A percentile compares a stretch with the other conserved stretches of the same genome.
Conservation (phyloP, 208 protist genomes). For the Trypanosoma melophagium region DNA sequence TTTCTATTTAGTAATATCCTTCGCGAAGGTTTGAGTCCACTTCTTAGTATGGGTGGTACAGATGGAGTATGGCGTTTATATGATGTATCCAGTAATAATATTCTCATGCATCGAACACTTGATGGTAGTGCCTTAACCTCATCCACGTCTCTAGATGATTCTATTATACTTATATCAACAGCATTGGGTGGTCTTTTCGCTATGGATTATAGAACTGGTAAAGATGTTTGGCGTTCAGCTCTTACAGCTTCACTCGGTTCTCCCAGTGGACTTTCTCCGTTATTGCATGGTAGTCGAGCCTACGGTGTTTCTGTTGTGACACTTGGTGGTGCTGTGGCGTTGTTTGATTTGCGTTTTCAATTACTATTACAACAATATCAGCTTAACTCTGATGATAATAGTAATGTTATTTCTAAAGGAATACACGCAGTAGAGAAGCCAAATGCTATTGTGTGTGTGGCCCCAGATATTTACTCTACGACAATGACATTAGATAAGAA, state of each 20-base stretch:
- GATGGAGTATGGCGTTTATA: slow-evolving; percentile 45
- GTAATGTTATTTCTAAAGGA: background rate
- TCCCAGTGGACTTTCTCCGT: slow-evolving; percentile 41
- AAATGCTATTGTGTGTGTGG: slow-evolving; percentile 39
- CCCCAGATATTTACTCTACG: slow-evolving; percentile 36
- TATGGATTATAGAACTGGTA: slow-evolving; percentile 17
- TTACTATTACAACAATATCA: slow-evolving; percentile 36
- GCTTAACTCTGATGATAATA: background rate
- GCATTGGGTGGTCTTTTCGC: slow-evolving; percentile 35
- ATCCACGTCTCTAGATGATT: slow-evolving; percentile 23
- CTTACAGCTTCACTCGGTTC: slow-evolving; percentile 35
- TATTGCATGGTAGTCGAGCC: slow-evolving; percentile 29
- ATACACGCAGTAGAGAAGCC: background rate
- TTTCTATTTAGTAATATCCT: slow-evolving; percentile 25
- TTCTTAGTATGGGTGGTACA: slow-evolving; percentile 44
- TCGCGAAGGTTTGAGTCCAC: slow-evolving; percentile 3
- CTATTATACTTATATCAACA: slow-evolving; percentile 40
- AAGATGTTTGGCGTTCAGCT: slow-evolving; percentile 35
- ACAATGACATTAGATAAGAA: slow-evolving; percentile 8
- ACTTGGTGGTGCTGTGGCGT: slow-evolving; percentile 38
- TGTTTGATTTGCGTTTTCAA: slow-evolving; percentile 75
- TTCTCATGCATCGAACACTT: slow-evolving; percentile 20
- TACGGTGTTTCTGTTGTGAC: slow-evolving; percentile 49
- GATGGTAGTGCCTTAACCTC: slow-evolving; percentile 38
- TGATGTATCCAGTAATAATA: slow-evolving; percentile 35